These are phyloP conservation scores for Farysia itapuensis DNA, from an alignment of 1,284 basidiomycete genomes.

Conservation along the genomic window DNA sequence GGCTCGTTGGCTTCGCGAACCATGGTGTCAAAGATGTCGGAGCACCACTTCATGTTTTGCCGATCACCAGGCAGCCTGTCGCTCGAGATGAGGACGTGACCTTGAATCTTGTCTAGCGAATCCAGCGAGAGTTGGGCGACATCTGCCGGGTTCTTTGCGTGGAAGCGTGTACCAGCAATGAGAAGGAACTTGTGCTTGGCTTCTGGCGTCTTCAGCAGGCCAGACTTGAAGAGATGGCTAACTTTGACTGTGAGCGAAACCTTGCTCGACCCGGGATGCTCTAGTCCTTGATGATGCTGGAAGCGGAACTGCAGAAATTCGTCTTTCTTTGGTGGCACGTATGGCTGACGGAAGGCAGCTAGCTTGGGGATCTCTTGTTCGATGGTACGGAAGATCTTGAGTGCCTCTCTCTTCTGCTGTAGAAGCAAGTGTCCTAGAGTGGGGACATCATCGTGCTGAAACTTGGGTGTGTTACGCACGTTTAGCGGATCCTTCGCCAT, in stretches of 20 bases:
- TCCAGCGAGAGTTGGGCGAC: neutral
- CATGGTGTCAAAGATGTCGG: constrained; percentile 60
- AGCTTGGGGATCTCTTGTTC: constrained; percentile 57
- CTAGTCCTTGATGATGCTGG: constrained; percentile 60
- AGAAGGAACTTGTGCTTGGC: constrained; percentile 61
- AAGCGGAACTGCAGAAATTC: constrained; percentile 50
- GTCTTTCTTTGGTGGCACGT: constrained; percentile 41
- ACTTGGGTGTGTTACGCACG: constrained; percentile 44
- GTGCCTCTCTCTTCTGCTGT: constrained; percentile 46
- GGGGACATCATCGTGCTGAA: constrained; percentile 56
- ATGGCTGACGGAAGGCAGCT: constrained; percentile 51
- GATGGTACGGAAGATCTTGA: constrained; percentile 43
- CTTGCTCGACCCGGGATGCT: constrained; percentile 59
- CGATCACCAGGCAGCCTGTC: constrained; percentile 57
- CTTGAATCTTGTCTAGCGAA: constrained; percentile 8
- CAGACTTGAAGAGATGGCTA: constrained; percentile 36
- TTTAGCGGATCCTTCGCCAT: constrained; percentile 35
- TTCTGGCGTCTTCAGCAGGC: constrained; percentile 26
- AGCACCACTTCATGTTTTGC: constrained; percentile 63
- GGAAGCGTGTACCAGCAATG: constrained; percentile 57
- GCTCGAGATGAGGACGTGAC: constrained; percentile 58
- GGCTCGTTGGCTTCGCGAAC: constrained; percentile 57
- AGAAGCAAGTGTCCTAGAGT: constrained; percentile 52
- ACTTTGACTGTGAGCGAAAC: constrained; percentile 54
- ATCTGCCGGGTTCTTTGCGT: constrained; percentile 10